A percentile compares a stretch with the other conserved stretches of the same genome.
phyloP scores from a whole-genome alignment of 495 filamentous ascomycete species.

The Talaromyces thailandensis region DNA sequence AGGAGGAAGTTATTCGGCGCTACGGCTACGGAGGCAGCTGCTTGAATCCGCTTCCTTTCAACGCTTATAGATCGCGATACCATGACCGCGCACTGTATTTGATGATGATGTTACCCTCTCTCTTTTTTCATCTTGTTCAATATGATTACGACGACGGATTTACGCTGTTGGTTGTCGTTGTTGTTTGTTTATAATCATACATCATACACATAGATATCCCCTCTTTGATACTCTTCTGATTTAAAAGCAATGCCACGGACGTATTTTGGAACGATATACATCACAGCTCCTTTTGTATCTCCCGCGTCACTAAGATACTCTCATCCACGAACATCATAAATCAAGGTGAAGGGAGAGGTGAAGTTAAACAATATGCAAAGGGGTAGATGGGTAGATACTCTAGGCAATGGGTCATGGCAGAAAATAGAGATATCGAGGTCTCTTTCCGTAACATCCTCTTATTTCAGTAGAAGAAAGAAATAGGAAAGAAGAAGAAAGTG shows the following conservation, averaged over 20 bases:
- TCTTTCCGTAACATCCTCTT: neutral
- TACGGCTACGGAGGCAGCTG: slow-evolving; percentile 14
- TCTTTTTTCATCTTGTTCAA: neutral
- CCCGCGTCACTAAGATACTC: neutral
- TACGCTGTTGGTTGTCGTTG: neutral
- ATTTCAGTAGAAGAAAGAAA: neutral
- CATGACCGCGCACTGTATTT: neutral
- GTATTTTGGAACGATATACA: neutral
- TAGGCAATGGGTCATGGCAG: neutral
- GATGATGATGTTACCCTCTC: neutral
- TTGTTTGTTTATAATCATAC: neutral
- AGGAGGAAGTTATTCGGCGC: slow-evolving; percentile 45
- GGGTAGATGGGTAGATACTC: neutral
- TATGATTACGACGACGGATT: neutral
- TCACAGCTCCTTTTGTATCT: neutral
- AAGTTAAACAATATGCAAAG: neutral
- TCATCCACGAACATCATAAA: neutral
- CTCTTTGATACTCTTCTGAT: neutral
- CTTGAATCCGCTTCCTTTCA: neutral
- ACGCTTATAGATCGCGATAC: neutral
- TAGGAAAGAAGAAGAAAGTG: neutral
- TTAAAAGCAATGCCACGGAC: neutral
- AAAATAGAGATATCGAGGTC: neutral
- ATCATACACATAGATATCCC: slow-evolving; percentile 7
- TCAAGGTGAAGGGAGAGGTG: neutral